Evolutionary conservation across 78 protist species (phyloP).

Genomic region (Dictyostelium capitatum): DNA sequence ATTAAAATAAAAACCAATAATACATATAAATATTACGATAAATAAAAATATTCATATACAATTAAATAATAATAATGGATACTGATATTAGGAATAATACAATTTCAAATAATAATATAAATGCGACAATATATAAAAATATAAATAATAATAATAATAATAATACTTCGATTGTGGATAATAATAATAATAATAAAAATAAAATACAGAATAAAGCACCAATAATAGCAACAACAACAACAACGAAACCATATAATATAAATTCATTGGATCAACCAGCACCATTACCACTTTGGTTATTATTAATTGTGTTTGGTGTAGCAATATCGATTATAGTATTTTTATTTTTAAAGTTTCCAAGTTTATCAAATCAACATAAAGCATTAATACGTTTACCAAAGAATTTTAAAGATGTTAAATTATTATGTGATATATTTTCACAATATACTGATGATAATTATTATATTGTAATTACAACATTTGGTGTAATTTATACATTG

Average conservation of each 20-base stretch:
- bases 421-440: conserved; percentile 52
- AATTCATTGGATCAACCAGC: neutral
- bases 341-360: conserved; percentile 64
- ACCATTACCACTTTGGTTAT: conserved; percentile 50
- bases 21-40: too few relatives aligned
- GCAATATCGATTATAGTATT: conserved; percentile 35
- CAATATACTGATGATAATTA: conserved; percentile 81
- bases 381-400: conserved; percentile 49
- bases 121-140: neutral
- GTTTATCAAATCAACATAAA: conserved; percentile 54
- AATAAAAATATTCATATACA: too few relatives aligned
- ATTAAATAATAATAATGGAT: too few relatives aligned
- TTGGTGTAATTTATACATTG: conserved; percentile 77
- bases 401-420: conserved; percentile 64
- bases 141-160: neutral
- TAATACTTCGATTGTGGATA: neutral
- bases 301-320: conserved; percentile 21
- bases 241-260: neutral
- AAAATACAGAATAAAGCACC: neutral
- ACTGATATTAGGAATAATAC: neutral
- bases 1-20: too few relatives aligned
- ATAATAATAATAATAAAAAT: neutral
- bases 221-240: neutral
- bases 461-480: conserved; percentile 56
- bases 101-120: neutral